Base-by-base conservation (phyloP, 2,329 filamentous ascomycete genomes). In the Penicillium sp. region DNA sequence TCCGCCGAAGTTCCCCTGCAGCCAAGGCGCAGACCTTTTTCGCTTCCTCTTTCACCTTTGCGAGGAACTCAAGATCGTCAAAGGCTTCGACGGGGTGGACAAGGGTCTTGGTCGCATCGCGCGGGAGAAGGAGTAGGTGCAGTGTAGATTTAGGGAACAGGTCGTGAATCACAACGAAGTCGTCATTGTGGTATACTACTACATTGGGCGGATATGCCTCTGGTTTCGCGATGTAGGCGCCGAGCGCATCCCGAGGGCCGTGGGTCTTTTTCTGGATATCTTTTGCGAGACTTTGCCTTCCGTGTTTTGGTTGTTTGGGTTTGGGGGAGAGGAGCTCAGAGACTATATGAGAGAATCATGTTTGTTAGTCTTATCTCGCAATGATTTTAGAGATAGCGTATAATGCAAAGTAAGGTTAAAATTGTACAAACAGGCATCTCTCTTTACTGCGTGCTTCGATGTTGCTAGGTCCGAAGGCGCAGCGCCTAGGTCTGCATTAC, bases 121-220 rank as follows among this genome's bases (percentile, higher is more conserved):
- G 90, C 7, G 93, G 92, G 5, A 98, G 87, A n/a, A 98, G 86
- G 3, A 99, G 90, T 1, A 92, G 84, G 79, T 99, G 95, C 4
- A 97, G 83, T 3, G 86, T 88, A 3, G 91, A 87, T 77, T 98
- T 99, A 8, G 95, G 93, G 73, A 88, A 99, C 64, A 88, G 82
- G 79, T 99, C 95, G 69, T 89, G 85, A 75, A 98, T 91, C 21
- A 88, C 85, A 55, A 93, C 91, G 67, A 90, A 92, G 63, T 87
- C 79, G n/a, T 86, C 82, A 66, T 87, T 86, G 76, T 88, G 82
- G 71, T 88, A 89, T 58, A 95, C 82, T 1, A 93, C 85, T 8
- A 84, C 79, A 29, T 81, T 83, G 5, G 83, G 67, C 1, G 88
- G 84, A 69, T 87, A 90, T 1, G 83, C 80, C 38, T 84, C 81